Percentiles rank a stretch among this genome's conserved stretches.
Conservation (phyloP, 192 early-diverging fungal species). For the Coemansia sp. region DNA sequence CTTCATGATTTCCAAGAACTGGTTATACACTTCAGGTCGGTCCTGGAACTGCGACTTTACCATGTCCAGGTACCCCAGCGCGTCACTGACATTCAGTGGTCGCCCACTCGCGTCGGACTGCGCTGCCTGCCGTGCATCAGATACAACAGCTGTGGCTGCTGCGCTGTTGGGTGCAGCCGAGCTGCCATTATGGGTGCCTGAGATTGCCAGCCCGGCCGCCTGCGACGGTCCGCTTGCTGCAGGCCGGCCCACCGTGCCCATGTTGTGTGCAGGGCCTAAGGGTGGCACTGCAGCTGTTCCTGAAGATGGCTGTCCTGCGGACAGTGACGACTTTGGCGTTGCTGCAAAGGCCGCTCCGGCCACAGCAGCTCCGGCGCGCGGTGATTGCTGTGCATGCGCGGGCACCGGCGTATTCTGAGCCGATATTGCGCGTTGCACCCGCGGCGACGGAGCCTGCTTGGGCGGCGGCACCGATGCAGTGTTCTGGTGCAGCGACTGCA, state of each 20-base stretch:
- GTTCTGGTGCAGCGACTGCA: constrained; percentile 48
- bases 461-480: constrained; percentile 42
- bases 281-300: constrained; percentile 16
- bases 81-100: constrained; percentile 78
- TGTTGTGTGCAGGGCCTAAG: constrained; percentile 13
- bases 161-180: background rate
- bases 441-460: constrained; percentile 30
- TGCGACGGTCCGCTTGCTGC: background rate
- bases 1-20: constrained; percentile 99
- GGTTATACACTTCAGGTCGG: constrained; percentile 94
- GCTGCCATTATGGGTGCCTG: constrained; percentile 2
- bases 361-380: constrained; percentile 10
- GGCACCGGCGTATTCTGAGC: constrained; percentile 33
- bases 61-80: constrained; percentile 92
- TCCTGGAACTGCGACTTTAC: constrained; percentile 92
- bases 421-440: constrained; percentile 35
- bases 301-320: background rate
- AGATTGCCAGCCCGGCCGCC: constrained; percentile 14
- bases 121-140: constrained; percentile 13
- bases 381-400: constrained; percentile 24
- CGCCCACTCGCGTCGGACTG: constrained; percentile 30
- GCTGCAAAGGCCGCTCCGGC: constrained; percentile 12
- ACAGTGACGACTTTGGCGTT: constrained; percentile 15
- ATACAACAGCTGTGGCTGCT: constrained; percentile 5
- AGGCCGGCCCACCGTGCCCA: constrained; percentile 15